Evolutionary conservation across 257 asterid species (phyloP), one percentile per base, ranked within the genome.

Genomic region (Gardenia jasminoides): DNA sequence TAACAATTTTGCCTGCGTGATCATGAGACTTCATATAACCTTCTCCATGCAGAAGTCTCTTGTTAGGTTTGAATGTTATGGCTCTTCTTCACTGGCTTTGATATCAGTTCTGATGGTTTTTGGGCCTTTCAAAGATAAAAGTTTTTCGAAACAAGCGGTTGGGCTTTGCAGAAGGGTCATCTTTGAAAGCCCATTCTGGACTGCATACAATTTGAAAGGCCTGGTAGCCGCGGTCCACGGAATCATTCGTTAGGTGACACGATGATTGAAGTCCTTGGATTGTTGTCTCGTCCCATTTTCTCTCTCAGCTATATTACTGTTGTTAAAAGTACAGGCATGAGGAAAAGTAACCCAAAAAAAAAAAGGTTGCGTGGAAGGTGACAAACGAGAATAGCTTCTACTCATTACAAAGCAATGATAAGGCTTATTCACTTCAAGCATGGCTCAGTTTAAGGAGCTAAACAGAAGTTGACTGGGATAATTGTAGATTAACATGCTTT

Each of bases 211-310:
- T 52, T 52, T 15, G n/a, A 39, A 20, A 47, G 64, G 65, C 76
- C 76, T 16, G 30, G 30, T 26, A 72, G 19, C 66, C 66, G 62
- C 31, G 24, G 43, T 47, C 17, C 15, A 26, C 58, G 50, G 77
- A 74, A 54, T 74, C 50, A 74, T 74, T 58, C n/a, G 52, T 56
- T 74, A 74, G 78, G 78, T 74, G 31, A 54, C 67, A 30, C 48
- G 31, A 75, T 58, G 22, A 58, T 75, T 75, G 52, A 24, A 22
- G 20, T 74, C 44, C 19, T 22, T 31, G 8, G 24, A 19, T 67
- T 28, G 39, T 20, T 17, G 39, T 10, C 33, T 10, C n/a, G n/a
- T 44, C 70, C 70, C 70, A 56, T 12, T 75, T 58, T 36, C 56
- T 41, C 17, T 9, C 41, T 41, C 3, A 64, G 24, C 28, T 64